Percentiles rank a stretch among this genome's conserved stretches.
Conservation (phyloP, 768 basidiomycete species). For the Termitomyces sp. region DNA sequence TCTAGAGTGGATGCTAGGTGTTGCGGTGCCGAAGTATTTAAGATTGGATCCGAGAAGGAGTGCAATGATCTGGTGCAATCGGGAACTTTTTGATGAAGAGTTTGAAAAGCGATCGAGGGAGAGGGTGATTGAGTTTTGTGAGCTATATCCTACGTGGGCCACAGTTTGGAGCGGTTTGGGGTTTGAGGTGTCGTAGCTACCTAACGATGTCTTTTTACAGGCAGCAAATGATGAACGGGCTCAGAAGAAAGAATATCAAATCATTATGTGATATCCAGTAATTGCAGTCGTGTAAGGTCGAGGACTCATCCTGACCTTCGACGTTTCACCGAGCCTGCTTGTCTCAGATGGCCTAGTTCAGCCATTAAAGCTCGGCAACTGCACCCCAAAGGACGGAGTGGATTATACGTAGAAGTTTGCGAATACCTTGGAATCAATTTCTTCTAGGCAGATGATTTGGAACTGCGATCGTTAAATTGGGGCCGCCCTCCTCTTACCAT, state of each 20-base stretch:
- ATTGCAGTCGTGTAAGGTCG: too few relatives aligned
- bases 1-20: conserved; percentile 4
- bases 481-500: too few relatives aligned
- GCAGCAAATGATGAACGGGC: too few relatives aligned
- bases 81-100: conserved; percentile 9
- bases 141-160: conserved; percentile 1
- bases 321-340: too few relatives aligned
- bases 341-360: too few relatives aligned
- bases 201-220: neutral
- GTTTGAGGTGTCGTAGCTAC: conserved; percentile 1
- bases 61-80: conserved; percentile 1
- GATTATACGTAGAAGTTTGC: conserved; percentile 27
- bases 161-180: conserved; percentile 5
- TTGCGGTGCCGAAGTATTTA: neutral
- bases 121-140: conserved; percentile 11
- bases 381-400: conserved; percentile 23
- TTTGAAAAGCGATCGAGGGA: conserved; percentile 9
- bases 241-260: neutral
- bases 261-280: too few relatives aligned
- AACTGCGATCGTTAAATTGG: too few relatives aligned
- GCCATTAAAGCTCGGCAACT: conserved; percentile 21
- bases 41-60: neutral
- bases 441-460: too few relatives aligned
- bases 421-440: conserved; percentile 52
- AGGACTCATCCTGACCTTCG: too few relatives aligned